Base-by-base conservation (phyloP, 2,329 filamentous ascomycete species). In the Botryosphaeria dothidea region DNA sequence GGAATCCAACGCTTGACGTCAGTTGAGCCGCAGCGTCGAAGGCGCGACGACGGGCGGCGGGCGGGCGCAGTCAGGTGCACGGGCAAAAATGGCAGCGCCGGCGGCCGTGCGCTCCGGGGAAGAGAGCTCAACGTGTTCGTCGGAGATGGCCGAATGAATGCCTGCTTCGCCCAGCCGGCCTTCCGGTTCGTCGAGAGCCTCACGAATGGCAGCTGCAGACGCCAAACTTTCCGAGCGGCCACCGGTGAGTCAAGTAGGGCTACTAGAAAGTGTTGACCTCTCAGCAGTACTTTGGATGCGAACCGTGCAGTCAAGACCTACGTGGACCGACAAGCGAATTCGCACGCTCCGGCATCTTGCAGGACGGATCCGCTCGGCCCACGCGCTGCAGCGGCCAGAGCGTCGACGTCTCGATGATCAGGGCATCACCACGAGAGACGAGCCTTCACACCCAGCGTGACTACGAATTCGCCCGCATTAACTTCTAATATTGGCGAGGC, bases 161-260 rank as follows among this genome's bases (percentile, higher is more conserved):
- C 31, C 21, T 41, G 51, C 34, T 19, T 17, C 31, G 21, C 21
- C 25, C 48, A 43, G 52, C 36, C 34, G 34, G 52, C 52, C 36
- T 43, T 60, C 56, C 56, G 56, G 56, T 60, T 60, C 56, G 56
- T 48, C 56, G 56, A 48, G 38, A 21, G 25, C n/a, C 29, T 34
- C 38, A 41, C 56, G 56, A 60, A 60, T 60, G 41, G 27, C 56
- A 34, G 25, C 27, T 60, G 56, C 56, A 60, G 56, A 9, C 2
- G 56, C 38, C 56, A 46, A 60, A 34, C 19, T 21, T 38, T 25
- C 52, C 49, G 48, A 23, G 34, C 27, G 49, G 31, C 36, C 38
- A 58, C 54, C 54, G 56, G 56, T 60, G 56, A 60, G 56, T 60
- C 56, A 45, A 60, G 36, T 27, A 57, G 34, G 36, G 36, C 56